Evolutionary conservation across 306 rosid genomes (phyloP), one percentile per base, ranked within the genome.

Genomic region (Vigna unguiculata): DNA sequence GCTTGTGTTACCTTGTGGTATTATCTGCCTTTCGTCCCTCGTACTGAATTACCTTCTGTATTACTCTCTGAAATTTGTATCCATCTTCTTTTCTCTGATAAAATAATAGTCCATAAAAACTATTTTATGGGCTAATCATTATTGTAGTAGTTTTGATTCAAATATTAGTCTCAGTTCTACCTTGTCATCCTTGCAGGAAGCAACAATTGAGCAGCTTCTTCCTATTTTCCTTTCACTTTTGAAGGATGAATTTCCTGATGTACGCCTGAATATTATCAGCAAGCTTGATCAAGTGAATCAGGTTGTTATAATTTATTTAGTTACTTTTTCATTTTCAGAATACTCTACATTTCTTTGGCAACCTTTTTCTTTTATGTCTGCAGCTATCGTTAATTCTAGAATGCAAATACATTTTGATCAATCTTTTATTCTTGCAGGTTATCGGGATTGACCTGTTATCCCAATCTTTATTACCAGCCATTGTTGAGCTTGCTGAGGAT

Each of bases 251-350:
- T 95, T 95, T 85, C 98, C 98, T 24, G 98, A 95, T 82, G 98
- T 95, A 55, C 97, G 98, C 67, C 88, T 95, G 46, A 95, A 90
- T 83, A 95, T 95, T 75, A 95, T 95, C 85, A 95, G 98, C 97
- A 95, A 95, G 83, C 97, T 95, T 58, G 98, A 95, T 88, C 97
- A 95, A 95, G 98, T 95, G 79, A 95, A 95, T 82, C 97, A 95
- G 98, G 98, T 92, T 73, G 81, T 79, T 55, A 1, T 62, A 68
- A 40, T 51, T 61, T 79, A 43, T 65, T 68, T 24, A 41, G 78
- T 75, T 64, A 11, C 45, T 40, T 54, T 64, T 77, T 74, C 22
- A 20, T 69, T 81, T 74, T 47, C 25, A 3, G 45, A 43, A 28
- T 63, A 28, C 58, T 57, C 9, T 60, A 1, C 51, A 71, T 22